A percentile compares a stretch with the other conserved stretches of the same genome.
phyloP scores from a whole-genome alignment of 164 flowering plant genomes.

The Stephania cephalantha region DNA sequence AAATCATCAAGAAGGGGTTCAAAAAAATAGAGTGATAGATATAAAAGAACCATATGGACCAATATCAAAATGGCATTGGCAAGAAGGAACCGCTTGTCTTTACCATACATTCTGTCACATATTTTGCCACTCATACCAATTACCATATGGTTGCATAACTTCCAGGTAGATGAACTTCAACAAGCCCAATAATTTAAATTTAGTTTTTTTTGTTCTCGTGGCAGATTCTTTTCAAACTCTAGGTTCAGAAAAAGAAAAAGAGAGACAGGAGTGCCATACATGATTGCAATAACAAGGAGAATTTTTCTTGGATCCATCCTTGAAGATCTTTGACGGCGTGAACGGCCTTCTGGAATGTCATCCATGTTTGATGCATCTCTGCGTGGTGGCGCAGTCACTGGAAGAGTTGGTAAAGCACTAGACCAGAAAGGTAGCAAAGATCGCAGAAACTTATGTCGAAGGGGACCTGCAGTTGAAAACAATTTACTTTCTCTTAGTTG shows the following conservation, averaged over 20 bases:
- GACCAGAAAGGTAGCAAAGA: slow-evolving; percentile 96
- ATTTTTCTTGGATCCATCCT: slow-evolving; percentile 96
- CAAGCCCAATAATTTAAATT: not conserved
- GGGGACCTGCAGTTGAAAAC: slow-evolving; percentile 50
- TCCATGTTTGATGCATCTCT: slow-evolving; percentile 58
- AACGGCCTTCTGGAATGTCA: slow-evolving; percentile 64
- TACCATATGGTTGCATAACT: not conserved
- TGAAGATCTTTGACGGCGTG: slow-evolving; percentile 66
- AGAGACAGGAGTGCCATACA: slow-evolving; percentile 37
- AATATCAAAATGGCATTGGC: slow-evolving; percentile 1
- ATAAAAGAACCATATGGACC: not conserved
- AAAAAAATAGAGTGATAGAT: no score
- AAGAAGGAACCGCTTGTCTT: not conserved
- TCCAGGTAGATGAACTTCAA: not conserved
- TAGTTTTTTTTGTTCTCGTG: not conserved
- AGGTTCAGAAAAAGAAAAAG: not conserved
- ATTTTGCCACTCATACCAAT: not conserved
- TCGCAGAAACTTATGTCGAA: slow-evolving; percentile 78
- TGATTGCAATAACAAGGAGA: slow-evolving; percentile 82
- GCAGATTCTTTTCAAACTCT: not conserved
- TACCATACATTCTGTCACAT: not conserved
- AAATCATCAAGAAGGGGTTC: no score
- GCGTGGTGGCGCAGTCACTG: slow-evolving; percentile 91
- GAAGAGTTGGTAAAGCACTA: slow-evolving; percentile 80
- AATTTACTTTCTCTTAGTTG: not conserved